Evolutionary conservation across 331 rosid species (phyloP).

Genomic region (Cydonia oblonga): DNA sequence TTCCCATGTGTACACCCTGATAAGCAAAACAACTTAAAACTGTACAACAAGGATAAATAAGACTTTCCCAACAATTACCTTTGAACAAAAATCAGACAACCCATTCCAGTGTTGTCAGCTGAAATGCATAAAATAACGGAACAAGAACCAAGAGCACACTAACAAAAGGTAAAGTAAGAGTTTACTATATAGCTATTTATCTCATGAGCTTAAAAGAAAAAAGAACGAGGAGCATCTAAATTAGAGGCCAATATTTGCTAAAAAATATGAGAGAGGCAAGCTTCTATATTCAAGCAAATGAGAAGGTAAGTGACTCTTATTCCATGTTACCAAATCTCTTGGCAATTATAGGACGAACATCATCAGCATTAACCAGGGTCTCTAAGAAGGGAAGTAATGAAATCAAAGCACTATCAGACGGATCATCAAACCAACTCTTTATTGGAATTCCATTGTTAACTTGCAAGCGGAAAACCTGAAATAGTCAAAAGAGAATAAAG

Average conservation of each 20-base stretch:
- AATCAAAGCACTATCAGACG: constrained; percentile 66
- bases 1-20: constrained; percentile 2
- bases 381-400: constrained; percentile 95
- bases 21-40: constrained; percentile 37
- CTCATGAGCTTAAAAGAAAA: constrained; percentile 29
- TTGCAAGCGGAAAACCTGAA: constrained; percentile 98
- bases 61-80: constrained; percentile 59
- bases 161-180: constrained; percentile 38
- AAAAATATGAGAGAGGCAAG: constrained; percentile 26
- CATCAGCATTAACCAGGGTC: constrained; percentile 85
- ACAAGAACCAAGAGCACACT: constrained; percentile 32
- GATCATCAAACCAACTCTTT: constrained; percentile 99
- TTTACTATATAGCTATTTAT: constrained; percentile 59
- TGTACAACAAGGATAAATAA: constrained; percentile 44
- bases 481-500: constrained; percentile 21
- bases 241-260: constrained; percentile 39
- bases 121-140: constrained; percentile 28
- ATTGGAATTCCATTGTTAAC: constrained; percentile 98
- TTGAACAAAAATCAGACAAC: constrained; percentile 51
- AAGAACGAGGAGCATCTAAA: constrained; percentile 38
- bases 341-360: constrained; percentile 92
- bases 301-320: constrained; percentile 52
- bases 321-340: constrained; percentile 81
- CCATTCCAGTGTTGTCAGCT: constrained; percentile 48
- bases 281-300: constrained; percentile 50